Evolutionary conservation across 345 rosid species (phyloP).

Genomic region (Populus tremula): DNA sequence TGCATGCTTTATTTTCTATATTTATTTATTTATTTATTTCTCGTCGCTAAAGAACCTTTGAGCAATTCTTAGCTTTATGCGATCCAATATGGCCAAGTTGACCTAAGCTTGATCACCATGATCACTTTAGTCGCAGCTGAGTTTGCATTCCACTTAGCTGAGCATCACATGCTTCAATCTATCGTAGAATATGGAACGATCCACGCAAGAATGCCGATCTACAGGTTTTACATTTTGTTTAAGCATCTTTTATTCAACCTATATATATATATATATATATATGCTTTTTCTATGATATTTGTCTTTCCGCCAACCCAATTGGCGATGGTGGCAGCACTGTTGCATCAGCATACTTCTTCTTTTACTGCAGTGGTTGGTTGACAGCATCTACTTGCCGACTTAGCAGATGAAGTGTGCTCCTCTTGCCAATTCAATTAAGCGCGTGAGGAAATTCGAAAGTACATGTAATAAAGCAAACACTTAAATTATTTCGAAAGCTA

Average conservation of each 20-base stretch:
- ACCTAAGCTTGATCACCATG: slow-evolving; percentile 24
- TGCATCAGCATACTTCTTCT: slow-evolving; percentile 28
- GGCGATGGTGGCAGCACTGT: slow-evolving; percentile 36
- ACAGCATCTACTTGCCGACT: too few relatives aligned
- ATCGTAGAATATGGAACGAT: slow-evolving; percentile 24
- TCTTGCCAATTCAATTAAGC: too few relatives aligned
- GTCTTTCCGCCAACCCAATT: slow-evolving; percentile 42
- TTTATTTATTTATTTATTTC: too few relatives aligned
- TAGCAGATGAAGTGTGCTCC: too few relatives aligned
- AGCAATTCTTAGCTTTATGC: slow-evolving; percentile 24
- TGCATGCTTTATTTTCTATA: slow-evolving; percentile 7
- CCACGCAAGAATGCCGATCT: slow-evolving; percentile 29
- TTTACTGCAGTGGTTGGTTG: not conserved
- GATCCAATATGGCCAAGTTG: slow-evolving; percentile 44
- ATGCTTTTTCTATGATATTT: slow-evolving; percentile 25
- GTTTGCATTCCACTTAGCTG: slow-evolving; percentile 50
- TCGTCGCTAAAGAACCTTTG: not conserved
- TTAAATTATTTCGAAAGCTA: too few relatives aligned
- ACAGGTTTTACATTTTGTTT: slow-evolving; percentile 6
- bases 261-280: slow-evolving; percentile 7
- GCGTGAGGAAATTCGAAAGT: too few relatives aligned
- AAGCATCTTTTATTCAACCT: slow-evolving; percentile 27
- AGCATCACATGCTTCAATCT: slow-evolving; percentile 47
- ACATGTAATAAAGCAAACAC: too few relatives aligned
- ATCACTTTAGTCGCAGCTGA: slow-evolving; percentile 42